A percentile compares a stretch with the other conserved stretches of the same genome.
Evolutionary conservation across 139 green algal genomes (phyloP).

Genomic region (Asterochloris sp.): DNA sequence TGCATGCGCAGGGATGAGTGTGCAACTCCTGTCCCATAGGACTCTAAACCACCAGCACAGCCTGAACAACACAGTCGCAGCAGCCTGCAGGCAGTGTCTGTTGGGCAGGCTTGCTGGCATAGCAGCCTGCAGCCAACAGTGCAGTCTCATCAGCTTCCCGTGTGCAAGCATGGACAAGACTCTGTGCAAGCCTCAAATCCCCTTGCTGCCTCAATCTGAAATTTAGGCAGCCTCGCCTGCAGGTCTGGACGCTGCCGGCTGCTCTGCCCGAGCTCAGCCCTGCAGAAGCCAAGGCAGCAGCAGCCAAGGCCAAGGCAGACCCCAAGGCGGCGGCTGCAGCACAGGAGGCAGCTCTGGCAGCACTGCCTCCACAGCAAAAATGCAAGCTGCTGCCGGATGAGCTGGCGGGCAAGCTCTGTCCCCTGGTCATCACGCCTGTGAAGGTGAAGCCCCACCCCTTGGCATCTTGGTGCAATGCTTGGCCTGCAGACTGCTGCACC

Average conservation of each 20-base stretch:
- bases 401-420: background rate
- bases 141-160: no score
- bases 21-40: no score
- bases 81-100: background rate
- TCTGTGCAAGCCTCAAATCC: background rate
- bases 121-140: background rate
- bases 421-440: constrained; percentile 1
- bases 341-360: constrained; percentile 12
- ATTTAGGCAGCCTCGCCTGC: background rate
- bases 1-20: no score
- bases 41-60: no score
- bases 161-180: background rate
- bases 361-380: background rate
- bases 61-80: no score
- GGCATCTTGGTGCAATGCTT: no score
- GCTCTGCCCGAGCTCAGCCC: background rate
- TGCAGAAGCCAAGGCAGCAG: constrained; percentile 10
- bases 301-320: constrained; percentile 14
- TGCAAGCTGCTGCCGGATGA: background rate
- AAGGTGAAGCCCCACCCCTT: background rate
- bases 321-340: constrained; percentile 13
- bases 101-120: background rate
- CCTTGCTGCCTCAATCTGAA: background rate
- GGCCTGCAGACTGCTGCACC: no score
- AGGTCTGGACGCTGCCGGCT: background rate